Evolutionary conservation across 2,329 filamentous ascomycete species (phyloP).

Genomic region (Lachnellula hyalina): DNA sequence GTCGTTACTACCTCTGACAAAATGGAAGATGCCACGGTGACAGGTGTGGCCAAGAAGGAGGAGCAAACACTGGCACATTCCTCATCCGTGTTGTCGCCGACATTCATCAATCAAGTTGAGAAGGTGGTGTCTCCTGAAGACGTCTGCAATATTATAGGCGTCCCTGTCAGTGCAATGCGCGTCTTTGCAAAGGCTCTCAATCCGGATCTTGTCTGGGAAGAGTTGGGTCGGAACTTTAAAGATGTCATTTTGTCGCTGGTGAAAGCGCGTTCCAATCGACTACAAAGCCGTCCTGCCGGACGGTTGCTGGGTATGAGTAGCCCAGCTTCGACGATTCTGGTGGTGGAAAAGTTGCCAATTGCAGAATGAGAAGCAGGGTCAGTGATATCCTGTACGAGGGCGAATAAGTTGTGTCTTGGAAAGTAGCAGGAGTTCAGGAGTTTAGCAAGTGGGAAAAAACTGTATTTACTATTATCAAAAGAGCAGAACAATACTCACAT

Average conservation of each 20-base stretch:
- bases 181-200: constrained; percentile 14
- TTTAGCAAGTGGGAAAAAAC: no score
- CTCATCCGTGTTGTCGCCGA: not conserved
- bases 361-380: not conserved
- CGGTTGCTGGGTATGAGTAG: not conserved
- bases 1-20: not conserved
- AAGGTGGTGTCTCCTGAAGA: constrained; percentile 5
- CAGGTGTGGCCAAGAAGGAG: not conserved
- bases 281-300: not conserved
- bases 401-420: no score
- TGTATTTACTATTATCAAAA: no score
- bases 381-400: no score
- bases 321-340: not conserved
- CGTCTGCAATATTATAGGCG: constrained; percentile 11
- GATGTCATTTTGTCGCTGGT: constrained; percentile 8
- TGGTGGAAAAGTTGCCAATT: not conserved
- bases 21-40: not conserved
- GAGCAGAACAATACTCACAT: no score
- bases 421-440: no score
- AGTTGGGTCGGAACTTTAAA: constrained; percentile 13
- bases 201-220: constrained; percentile 11
- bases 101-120: constrained; percentile 9
- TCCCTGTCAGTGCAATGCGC: constrained; percentile 11
- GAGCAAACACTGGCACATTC: constrained; percentile 5
- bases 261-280: constrained; percentile 2